Conservation (phyloP, 495 filamentous ascomycete genomes). For the Entonaema liquescens region DNA sequence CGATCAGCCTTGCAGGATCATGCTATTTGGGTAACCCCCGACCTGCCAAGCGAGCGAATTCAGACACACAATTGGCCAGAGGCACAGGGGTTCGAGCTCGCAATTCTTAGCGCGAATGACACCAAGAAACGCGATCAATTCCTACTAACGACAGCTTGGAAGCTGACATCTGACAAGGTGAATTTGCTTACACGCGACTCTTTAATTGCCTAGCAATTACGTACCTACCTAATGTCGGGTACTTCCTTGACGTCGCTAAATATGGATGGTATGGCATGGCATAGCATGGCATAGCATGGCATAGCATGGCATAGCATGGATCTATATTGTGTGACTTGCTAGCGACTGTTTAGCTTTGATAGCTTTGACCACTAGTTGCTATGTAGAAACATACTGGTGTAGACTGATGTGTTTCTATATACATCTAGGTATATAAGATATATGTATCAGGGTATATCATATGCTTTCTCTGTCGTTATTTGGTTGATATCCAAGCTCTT, state of each 20-base stretch:
- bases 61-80: constrained; percentile 22
- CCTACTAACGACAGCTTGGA: neutral
- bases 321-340: constrained; percentile 1
- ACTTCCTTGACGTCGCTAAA: neutral
- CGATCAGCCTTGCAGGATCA: constrained; percentile 5
- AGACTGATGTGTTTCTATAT: neutral
- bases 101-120: constrained; percentile 34
- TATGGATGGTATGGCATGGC: neutral
- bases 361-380: constrained; percentile 1
- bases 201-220: neutral
- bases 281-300: constrained; percentile 4
- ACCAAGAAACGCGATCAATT: constrained; percentile 5
- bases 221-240: neutral
- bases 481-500: neutral
- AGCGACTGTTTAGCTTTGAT: constrained; percentile 2
- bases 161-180: neutral
- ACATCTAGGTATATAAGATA: neutral
- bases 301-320: neutral
- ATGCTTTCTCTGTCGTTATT: neutral
- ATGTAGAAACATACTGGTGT: neutral
- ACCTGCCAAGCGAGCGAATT: constrained; percentile 22
- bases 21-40: neutral
- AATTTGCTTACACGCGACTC: neutral
- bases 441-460: neutral
- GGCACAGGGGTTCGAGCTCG: constrained; percentile 34